Evolutionary conservation across 371 early-diverging fungal genomes (phyloP).

Genomic region (Batrachochytrium dendrobatidis): DNA sequence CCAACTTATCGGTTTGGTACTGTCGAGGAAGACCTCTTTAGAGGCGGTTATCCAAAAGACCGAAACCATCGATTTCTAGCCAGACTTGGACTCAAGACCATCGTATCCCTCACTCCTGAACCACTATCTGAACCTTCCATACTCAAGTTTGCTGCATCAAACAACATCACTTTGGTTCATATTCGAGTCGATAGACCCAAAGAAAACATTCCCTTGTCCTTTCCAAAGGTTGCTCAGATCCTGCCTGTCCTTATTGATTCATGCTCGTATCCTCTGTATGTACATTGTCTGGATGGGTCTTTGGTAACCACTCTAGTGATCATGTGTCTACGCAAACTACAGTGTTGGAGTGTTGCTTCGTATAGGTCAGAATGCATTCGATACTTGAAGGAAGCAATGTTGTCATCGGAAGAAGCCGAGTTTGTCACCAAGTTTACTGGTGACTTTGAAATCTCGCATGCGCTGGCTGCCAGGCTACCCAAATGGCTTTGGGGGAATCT

Average conservation of each 20-base stretch:
- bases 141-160: not conserved
- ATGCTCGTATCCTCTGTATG: constrained; percentile 64
- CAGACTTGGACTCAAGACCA: constrained; percentile 66
- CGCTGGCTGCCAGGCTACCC: constrained; percentile 42
- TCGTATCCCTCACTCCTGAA: constrained; percentile 81
- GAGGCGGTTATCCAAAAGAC: constrained; percentile 81
- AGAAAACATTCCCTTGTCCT: constrained; percentile 79
- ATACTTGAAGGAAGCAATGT: constrained; percentile 57
- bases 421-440: constrained; percentile 79
- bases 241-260: constrained; percentile 70
- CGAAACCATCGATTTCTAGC: constrained; percentile 78
- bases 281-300: constrained; percentile 89
- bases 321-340: constrained; percentile 80
- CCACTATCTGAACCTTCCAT: constrained; percentile 38
- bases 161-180: constrained; percentile 60
- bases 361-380: constrained; percentile 53
- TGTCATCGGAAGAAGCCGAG: constrained; percentile 78
- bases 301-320: constrained; percentile 80
- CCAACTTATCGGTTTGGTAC: constrained; percentile 80
- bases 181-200: constrained; percentile 78
- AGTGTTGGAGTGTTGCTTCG: constrained; percentile 74
- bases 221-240: constrained; percentile 64
- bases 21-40: constrained; percentile 71
- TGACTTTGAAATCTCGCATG: constrained; percentile 56
- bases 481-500: constrained; percentile 81